phyloP scores from a whole-genome alignment of 2,329 filamentous ascomycete genomes.

The Kalmusia sp. region DNA sequence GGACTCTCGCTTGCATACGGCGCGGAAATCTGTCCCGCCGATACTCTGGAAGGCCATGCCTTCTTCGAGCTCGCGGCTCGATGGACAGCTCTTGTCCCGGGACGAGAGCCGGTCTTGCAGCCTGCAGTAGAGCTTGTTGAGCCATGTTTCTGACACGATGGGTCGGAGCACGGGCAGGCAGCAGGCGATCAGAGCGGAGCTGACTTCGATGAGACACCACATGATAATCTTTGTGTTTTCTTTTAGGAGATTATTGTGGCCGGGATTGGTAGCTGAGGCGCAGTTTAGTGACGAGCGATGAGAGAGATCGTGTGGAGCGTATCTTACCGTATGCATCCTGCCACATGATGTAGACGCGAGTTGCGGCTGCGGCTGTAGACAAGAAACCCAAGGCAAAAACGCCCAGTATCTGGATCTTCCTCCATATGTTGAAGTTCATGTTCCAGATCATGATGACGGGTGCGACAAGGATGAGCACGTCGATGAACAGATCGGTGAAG shows the following conservation, averaged over 20 bases:
- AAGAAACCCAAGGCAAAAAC: slow-evolving; percentile 15
- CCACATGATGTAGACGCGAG: slow-evolving; percentile 10
- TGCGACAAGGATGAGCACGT: slow-evolving; percentile 9
- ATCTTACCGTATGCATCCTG: slow-evolving; percentile 6
- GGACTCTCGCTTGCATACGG: neutral
- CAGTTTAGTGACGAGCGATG: neutral
- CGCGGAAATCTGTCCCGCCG: neutral
- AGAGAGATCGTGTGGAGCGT: neutral
- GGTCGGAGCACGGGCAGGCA: slow-evolving; percentile 12
- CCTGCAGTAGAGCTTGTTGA: neutral
- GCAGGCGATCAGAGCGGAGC: slow-evolving; percentile 1
- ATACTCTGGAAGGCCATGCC: slow-evolving; percentile 5
- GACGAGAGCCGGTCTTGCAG: neutral
- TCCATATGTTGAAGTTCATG: slow-evolving; percentile 4
- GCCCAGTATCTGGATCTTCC: slow-evolving; percentile 10
- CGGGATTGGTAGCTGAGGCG: neutral
- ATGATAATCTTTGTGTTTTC: slow-evolving; percentile 11
- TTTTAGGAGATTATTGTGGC: slow-evolving; percentile 4
- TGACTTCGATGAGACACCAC: slow-evolving; percentile 10
- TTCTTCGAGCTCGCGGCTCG: slow-evolving; percentile 1
- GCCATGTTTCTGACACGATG: slow-evolving; percentile 6
- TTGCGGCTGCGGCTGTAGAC: slow-evolving; percentile 8
- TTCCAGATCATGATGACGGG: slow-evolving; percentile 14
- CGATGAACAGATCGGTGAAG: slow-evolving; percentile 9
- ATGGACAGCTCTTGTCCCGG: neutral